These are phyloP conservation scores for Colletotrichum tofieldiae DNA, from an alignment of 2,329 filamentous ascomycete genomes.

Conservation along the genomic window DNA sequence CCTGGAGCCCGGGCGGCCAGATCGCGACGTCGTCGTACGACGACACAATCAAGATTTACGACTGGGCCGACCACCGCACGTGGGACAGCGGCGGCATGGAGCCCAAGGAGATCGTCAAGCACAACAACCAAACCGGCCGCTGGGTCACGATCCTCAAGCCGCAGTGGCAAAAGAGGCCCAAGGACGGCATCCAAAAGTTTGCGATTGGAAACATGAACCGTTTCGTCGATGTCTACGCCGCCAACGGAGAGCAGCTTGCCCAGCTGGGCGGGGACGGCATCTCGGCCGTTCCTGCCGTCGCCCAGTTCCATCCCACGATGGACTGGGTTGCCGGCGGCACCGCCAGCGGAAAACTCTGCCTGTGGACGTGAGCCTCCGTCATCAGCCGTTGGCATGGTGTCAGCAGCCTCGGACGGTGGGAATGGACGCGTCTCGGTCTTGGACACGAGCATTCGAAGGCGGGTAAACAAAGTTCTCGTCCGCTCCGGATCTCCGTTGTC, in stretches of 20 bases:
- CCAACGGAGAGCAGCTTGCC: conserved; percentile 87
- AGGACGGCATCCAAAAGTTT: conserved; percentile 87
- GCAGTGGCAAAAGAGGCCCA: conserved; percentile 89
- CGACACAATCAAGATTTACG: conserved; percentile 93
- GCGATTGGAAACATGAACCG: conserved; percentile 98
- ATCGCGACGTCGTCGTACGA: conserved; percentile 95
- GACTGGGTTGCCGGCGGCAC: conserved; percentile 96
- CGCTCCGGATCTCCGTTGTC: neutral
- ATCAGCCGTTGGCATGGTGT: neutral
- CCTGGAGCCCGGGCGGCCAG: conserved; percentile 88
- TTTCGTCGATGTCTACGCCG: conserved; percentile 92
- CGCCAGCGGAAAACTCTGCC: conserved; percentile 90
- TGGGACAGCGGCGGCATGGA: conserved; percentile 77
- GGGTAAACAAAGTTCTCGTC: neutral
- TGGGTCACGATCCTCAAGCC: conserved; percentile 90
- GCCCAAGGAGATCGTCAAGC: conserved; percentile 78
- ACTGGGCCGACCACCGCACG: conserved; percentile 74
- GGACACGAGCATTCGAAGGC: neutral
- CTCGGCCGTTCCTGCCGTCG: conserved; percentile 93
- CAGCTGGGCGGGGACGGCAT: conserved; percentile 92
- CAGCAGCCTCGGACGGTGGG: neutral
- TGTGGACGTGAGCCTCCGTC: conserved; percentile 79
- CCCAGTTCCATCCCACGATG: conserved; percentile 87
- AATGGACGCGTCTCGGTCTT: neutral
- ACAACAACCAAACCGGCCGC: conserved; percentile 96